A percentile compares a stretch with the other conserved stretches of the same genome.
These are phyloP conservation scores for Trichoderma sp. DNA, from an alignment of 2,329 filamentous ascomycete species.

Conservation along the genomic window DNA sequence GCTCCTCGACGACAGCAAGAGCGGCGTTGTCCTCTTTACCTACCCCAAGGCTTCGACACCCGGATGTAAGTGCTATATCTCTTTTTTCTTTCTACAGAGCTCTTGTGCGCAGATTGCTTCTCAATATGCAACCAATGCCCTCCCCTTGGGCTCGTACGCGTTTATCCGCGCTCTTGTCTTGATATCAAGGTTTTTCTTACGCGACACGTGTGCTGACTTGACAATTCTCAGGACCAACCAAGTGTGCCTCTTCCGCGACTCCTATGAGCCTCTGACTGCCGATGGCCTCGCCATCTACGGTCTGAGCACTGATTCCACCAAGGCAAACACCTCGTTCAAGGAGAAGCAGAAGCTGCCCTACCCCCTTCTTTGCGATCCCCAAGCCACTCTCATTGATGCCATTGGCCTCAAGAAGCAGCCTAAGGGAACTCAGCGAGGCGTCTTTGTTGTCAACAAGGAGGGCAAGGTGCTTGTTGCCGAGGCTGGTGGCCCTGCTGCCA, in stretches of 20 bases:
- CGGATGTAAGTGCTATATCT: conserved; percentile 68
- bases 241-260: conserved; percentile 90
- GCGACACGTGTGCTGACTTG: conserved; percentile 12
- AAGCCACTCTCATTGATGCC: conserved; percentile 72
- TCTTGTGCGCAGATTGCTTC: background rate
- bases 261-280: conserved; percentile 71
- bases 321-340: conserved; percentile 91
- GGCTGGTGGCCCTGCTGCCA: conserved; percentile 74
- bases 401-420: conserved; percentile 88
- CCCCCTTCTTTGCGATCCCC: conserved; percentile 80
- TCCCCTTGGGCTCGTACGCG: background rate
- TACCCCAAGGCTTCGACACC: conserved; percentile 95
- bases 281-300: conserved; percentile 87
- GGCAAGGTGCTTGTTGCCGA: conserved; percentile 78
- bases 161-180: background rate
- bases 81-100: background rate
- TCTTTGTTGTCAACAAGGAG: conserved; percentile 81
- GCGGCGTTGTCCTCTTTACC: conserved; percentile 88
- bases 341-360: conserved; percentile 90
- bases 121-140: background rate
- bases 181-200: background rate
- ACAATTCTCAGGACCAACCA: conserved; percentile 76
- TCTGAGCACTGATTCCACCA: conserved; percentile 82
- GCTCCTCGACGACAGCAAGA: conserved; percentile 79
- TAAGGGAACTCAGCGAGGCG: conserved; percentile 79